Percentiles rank a stretch among this genome's conserved stretches.
Evolutionary conservation across 2,329 filamentous ascomycete species (phyloP).

Genomic region (Cercospora janseana): DNA sequence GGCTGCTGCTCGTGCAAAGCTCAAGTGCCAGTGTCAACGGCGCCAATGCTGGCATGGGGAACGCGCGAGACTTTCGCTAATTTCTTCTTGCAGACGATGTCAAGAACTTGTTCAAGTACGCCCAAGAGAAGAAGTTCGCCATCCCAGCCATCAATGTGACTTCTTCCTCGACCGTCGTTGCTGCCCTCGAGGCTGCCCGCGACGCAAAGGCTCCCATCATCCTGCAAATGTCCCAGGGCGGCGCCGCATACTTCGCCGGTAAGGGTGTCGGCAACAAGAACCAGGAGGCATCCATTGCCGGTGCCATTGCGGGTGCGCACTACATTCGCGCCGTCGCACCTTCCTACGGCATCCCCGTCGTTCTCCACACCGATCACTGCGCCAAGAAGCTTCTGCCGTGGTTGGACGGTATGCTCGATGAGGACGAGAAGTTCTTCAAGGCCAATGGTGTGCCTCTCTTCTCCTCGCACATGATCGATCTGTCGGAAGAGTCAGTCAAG

Average conservation of each 20-base stretch:
- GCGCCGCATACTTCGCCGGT: slow-evolving; percentile 63
- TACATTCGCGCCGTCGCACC: slow-evolving; percentile 89
- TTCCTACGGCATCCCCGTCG: slow-evolving; percentile 81
- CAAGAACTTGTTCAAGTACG: slow-evolving; percentile 75
- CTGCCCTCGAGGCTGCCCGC: slow-evolving; percentile 88
- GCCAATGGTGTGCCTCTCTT: slow-evolving; percentile 86
- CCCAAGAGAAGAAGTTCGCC: slow-evolving; percentile 81
- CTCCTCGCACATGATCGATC: slow-evolving; percentile 97
- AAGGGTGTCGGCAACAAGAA: slow-evolving; percentile 76
- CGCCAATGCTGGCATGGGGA: slow-evolving; percentile 2
- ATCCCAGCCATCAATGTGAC: slow-evolving; percentile 79
- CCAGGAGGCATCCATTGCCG: slow-evolving; percentile 85
- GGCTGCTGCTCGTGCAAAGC: too few relatives aligned
- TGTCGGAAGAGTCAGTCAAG: slow-evolving; percentile 86
- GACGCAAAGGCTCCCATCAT: slow-evolving; percentile 89
- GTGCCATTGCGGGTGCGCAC: slow-evolving; percentile 84
- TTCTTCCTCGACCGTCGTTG: slow-evolving; percentile 82
- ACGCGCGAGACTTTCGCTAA: slow-evolving; percentile 13
- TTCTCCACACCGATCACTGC: slow-evolving; percentile 97
- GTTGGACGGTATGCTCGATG: slow-evolving; percentile 93
- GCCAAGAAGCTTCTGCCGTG: slow-evolving; percentile 99
- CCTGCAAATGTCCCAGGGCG: slow-evolving; percentile 90
- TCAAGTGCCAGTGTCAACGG: too few relatives aligned
- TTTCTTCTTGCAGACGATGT: slow-evolving; percentile 22
- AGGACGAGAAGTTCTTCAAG: slow-evolving; percentile 95